phyloP scores from a whole-genome alignment of 2,329 filamentous ascomycete genomes.

The Penicillium hordei region DNA sequence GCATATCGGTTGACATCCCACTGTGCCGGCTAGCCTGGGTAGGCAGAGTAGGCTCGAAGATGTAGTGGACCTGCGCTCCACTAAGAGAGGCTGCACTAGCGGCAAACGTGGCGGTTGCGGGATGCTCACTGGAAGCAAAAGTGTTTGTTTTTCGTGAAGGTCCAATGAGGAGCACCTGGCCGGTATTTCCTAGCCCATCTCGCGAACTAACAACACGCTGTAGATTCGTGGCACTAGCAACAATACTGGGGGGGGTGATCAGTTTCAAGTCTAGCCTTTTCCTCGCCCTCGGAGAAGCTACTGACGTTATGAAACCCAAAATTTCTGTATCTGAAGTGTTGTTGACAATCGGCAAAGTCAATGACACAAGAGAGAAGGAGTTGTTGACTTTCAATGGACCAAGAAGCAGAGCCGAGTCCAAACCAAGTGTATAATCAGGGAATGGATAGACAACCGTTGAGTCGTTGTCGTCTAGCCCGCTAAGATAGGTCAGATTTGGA shows the following conservation, averaged over 20 bases:
- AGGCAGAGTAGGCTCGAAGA: slow-evolving; percentile 58
- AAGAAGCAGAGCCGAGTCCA: slow-evolving; percentile 64
- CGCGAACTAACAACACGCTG: slow-evolving; percentile 47
- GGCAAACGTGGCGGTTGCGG: slow-evolving; percentile 18
- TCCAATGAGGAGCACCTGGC: slow-evolving; percentile 69
- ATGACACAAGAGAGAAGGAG: slow-evolving; percentile 72
- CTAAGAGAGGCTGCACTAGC: slow-evolving; percentile 42
- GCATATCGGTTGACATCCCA: slow-evolving; percentile 33
- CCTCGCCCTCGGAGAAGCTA: slow-evolving; percentile 64
- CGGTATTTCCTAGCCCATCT: slow-evolving; percentile 60
- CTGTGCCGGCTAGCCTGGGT: slow-evolving; percentile 29
- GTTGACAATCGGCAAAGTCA: slow-evolving; percentile 76
- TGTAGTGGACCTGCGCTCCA: slow-evolving; percentile 52
- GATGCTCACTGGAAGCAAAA: slow-evolving; percentile 45
- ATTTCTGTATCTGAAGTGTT: slow-evolving; percentile 62
- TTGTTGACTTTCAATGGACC: slow-evolving; percentile 73
- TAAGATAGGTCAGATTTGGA: slow-evolving; percentile 70
- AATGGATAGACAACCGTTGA: slow-evolving; percentile 39
- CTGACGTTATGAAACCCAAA: slow-evolving; percentile 78
- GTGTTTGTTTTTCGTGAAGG: slow-evolving; percentile 66
- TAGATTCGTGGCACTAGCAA: slow-evolving; percentile 46
- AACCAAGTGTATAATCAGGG: slow-evolving; percentile 45
- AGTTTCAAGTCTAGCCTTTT: not conserved
- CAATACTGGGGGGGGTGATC: slow-evolving; percentile 42
- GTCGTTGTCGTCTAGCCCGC: slow-evolving; percentile 28